Percentiles rank a stretch among this genome's conserved stretches.
Evolutionary conservation across 306 rosid species (phyloP).

Genomic region (Cucumis hystrix): DNA sequence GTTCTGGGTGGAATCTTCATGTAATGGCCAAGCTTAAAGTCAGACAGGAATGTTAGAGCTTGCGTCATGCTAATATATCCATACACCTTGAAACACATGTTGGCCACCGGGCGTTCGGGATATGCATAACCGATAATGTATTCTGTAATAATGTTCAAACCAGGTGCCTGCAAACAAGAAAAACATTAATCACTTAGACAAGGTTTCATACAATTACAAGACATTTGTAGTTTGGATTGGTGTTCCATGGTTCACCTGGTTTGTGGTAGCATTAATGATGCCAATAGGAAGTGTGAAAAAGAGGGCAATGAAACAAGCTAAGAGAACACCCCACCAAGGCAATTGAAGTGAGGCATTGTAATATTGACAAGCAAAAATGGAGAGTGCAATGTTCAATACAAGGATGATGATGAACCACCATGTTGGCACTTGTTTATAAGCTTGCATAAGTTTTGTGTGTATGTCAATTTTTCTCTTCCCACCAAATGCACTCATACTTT

Average conservation of each 20-base stretch:
- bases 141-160: conserved; percentile 78
- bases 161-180: conserved; percentile 41
- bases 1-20: conserved; percentile 94
- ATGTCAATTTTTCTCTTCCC: conserved; percentile 31
- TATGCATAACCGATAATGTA: conserved; percentile 77
- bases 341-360: conserved; percentile 58
- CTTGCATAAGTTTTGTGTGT: conserved; percentile 60
- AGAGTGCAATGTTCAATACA: conserved; percentile 38
- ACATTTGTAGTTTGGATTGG: neutral
- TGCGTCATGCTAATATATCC: conserved; percentile 85
- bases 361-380: conserved; percentile 31
- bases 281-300: conserved; percentile 62
- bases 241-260: conserved; percentile 39
- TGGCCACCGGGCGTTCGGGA: conserved; percentile 84
- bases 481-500: conserved; percentile 38
- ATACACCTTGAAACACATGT: conserved; percentile 92
- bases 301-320: conserved; percentile 55
- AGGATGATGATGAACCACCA: conserved; percentile 66
- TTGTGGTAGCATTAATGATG: conserved; percentile 63
- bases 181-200: neutral
- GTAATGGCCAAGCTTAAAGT: conserved; percentile 87
- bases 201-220: no score
- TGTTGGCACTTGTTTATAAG: conserved; percentile 46
- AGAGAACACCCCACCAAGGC: conserved; percentile 87
- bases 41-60: conserved; percentile 51